Base-by-base conservation (phyloP, 495 filamentous ascomycete genomes). In the Jackrogersella minutella region DNA sequence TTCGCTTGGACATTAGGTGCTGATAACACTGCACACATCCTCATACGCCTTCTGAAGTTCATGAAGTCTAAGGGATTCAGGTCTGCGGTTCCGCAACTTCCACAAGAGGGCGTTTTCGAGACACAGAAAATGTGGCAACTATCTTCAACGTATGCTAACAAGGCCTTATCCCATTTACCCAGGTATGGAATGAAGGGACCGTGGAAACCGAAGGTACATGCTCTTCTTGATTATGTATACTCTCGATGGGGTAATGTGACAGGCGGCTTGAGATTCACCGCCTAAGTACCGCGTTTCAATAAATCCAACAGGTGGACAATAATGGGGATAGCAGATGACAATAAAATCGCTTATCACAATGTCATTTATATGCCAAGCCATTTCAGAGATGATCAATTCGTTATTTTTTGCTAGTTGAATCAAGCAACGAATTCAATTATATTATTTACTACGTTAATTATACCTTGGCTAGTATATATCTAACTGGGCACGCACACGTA, bases 1-100 rank as follows among this genome's bases (percentile, higher is more conserved):
- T 80, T 81, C 0, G 80, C 81, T 0, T 90, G 86, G 87, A 88
- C 87, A 0, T 74, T 89, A 0, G 85, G 85, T 16, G 78, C 85
- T 1, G 86, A 89, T 64, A 79, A 81, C 0, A 81, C 83, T 3
- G 80, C 81, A 1, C 78, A 77, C 14, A 74, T 85, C 24, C 41
- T 86, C 13, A 70, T 68, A 8, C 81, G 85, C 2, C 26, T 62
- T 8, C 14, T 57, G 37, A 62, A 41, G 22, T 3, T 49, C 10
- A 62, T 70, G 67, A 30, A 53, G 46, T 17, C 16, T 6, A 41
- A 30, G 17, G 57, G 57, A 5, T 26, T 11, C 11, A 50, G n/a
- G 2, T n/a, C 26, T 7, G 57, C 13, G 9, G 17, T 30, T 3
- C 62, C 61, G 14, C 61, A 30, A 2, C n/a, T 56, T 10, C 66